Conservation (phyloP, 352 stramenopile species). For the Thraustochytrium sp. region DNA sequence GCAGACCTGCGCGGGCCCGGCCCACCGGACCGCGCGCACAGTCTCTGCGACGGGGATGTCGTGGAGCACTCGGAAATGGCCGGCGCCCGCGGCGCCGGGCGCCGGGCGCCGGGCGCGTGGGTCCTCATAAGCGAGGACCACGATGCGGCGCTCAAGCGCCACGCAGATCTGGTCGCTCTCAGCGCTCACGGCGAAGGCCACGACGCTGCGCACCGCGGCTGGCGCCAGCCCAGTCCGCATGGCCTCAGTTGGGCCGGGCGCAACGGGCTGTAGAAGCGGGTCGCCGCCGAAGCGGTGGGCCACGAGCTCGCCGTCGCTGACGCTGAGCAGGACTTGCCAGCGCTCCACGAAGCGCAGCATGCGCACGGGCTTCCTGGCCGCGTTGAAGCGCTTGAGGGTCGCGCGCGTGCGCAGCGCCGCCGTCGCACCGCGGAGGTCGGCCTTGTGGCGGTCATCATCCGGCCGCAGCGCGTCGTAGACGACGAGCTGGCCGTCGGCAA, state of each 20-base stretch:
- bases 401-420: neutral
- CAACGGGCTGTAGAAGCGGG: neutral
- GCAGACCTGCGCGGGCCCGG: neutral
- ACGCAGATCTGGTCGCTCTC: constrained; percentile 31
- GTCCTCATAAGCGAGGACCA: neutral
- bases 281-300: neutral
- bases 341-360: constrained; percentile 5
- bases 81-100: neutral
- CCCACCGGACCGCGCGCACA: neutral
- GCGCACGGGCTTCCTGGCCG: neutral
- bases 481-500: neutral
- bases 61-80: neutral
- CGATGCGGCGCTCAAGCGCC: constrained; percentile 1
- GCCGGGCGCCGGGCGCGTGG: neutral
- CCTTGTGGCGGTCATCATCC: neutral
- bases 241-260: neutral
- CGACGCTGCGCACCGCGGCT: neutral
- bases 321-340: neutral
- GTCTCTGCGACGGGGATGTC: neutral
- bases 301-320: neutral
- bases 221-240: neutral
- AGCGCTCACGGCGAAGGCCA: neutral
- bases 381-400: neutral
- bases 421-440: neutral
- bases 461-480: neutral